Evolutionary conservation across 495 filamentous ascomycete genomes (phyloP).

Genomic region (Aspergillus nanangensis): DNA sequence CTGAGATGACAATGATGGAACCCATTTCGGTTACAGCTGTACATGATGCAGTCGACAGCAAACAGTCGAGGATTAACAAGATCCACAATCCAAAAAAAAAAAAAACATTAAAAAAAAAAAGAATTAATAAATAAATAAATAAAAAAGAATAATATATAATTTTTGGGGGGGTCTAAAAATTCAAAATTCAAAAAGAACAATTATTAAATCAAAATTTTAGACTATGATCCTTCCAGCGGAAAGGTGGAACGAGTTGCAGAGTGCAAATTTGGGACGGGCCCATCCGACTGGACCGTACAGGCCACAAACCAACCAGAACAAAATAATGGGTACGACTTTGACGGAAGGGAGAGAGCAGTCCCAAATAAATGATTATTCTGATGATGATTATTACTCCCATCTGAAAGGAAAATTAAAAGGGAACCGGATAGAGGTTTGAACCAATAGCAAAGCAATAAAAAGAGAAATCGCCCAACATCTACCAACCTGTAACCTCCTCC

Average conservation of each 20-base stretch:
- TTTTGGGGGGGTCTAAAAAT: conserved; percentile 10
- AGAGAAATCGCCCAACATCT: conserved; percentile 9
- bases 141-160: conserved; percentile 2
- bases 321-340: conserved; percentile 11
- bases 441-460: conserved; percentile 21
- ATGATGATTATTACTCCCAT: conserved; percentile 6
- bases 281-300: conserved; percentile 23
- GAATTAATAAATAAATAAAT: not conserved
- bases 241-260: conserved; percentile 10
- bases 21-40: conserved; percentile 43
- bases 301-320: conserved; percentile 10
- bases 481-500: not conserved
- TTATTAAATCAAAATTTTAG: conserved; percentile 16
- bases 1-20: conserved; percentile 19
- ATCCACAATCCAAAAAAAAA: conserved; percentile 7
- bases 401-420: conserved; percentile 16
- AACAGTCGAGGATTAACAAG: conserved; percentile 26
- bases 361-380: conserved; percentile 4
- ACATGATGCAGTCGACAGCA: conserved; percentile 39
- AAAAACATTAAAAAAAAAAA: not conserved
- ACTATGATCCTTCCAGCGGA: conserved; percentile 17
- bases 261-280: conserved; percentile 22
- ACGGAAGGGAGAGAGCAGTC: conserved; percentile 10
- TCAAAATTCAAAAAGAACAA: too few relatives aligned
- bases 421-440: conserved; percentile 26